Evolutionary conservation across 495 filamentous ascomycete species (phyloP), one percentile per base, ranked within the genome.

Genomic region (Entonaema liquescens): DNA sequence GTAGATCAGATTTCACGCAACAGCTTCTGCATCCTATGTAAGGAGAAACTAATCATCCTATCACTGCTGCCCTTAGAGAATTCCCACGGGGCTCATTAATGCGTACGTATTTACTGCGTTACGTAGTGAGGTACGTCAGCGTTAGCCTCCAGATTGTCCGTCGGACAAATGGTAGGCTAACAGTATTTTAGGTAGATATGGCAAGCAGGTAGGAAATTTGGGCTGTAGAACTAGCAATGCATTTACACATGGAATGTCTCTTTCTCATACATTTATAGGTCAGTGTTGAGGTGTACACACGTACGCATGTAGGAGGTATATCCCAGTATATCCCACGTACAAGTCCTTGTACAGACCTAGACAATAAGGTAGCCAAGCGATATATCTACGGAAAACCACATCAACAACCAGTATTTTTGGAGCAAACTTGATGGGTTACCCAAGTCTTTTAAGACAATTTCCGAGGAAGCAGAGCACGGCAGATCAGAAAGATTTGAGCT

Each of bases 301-400:
- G 33, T 54, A 36, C 25, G 42, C 8, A 13, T 31, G n/a, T 62
- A 19, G 23, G n/a, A 54, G 15, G 25, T 15, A 40, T 40, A 33
- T 7, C 31, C 31, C 5, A 33, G 11, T 33, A 9, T 9, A 9
- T 21, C 17, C 23, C 29, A 35, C 35, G 35, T 26, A 59, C 8
- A 49, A 52, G 12, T n/a, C n/a, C n/a, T n/a, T n/a, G 11, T 53
- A 58, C 31, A 54, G 63, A 52, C 50, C 23, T 54, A 60, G 21
- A 25, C 21, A 50, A 50, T 26, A 3, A 59, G 56, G 56, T 21
- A 58, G 23, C 25, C 52, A 58, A 62, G 50, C 19, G 58, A 63
- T 59, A 66, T 66, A 49, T 59, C 38, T 35, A n/a, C 62, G 68
- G 70, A 60, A 67, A 60, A 68, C 36, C 35, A 50, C 70, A 72